Evolutionary conservation across 345 rosid species (phyloP), one percentile per base, ranked within the genome.

Genomic region (Lepidium africanum): DNA sequence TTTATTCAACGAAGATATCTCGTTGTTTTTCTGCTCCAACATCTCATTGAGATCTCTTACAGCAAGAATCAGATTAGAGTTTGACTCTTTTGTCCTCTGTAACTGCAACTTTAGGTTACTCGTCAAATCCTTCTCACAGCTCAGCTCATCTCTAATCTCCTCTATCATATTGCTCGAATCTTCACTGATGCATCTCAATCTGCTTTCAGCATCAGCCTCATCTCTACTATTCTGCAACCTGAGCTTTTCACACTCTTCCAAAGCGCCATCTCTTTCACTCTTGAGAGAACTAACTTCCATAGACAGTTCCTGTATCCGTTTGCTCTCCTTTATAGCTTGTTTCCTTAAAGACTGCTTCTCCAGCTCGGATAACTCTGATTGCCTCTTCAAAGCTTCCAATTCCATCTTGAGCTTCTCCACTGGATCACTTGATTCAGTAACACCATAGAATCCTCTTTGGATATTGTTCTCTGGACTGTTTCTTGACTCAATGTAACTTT

Each of bases 301-400:
- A 0, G 85, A 75, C 48, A 86, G 84, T 43, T 83, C 94, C 70
- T 82, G 91, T 19, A 86, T 86, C 71, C 81, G 70, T 74, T 78
- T 89, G 72, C 78, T 79, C 73, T 91, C 99, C 62, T 86, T 95
- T 8, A 47, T 76, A 37, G 84, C 73, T 69, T 95, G 97, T 64
- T 84, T 91, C 55, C 88, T 78, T 9, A 95, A 85, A 72, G 99
- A 80, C 79, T 89, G 97, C 10, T 87, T 69, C 69, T 95, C 99
- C 67, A 95, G 63, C 40, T 95, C 97, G 0, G 96, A 86, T 56
- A 89, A 49, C 67, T 90, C 88, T 15, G 79, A 76, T 77, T 91
- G 93, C 72, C 96, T 86, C 55, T 53, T 59, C 56, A 95, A 57
- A 63, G 74, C 57, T 73, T 77, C 82, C 9, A 86, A 55, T 75